Conservation (phyloP, 106 monocot genomes). For the Narthecium ossifragum region DNA sequence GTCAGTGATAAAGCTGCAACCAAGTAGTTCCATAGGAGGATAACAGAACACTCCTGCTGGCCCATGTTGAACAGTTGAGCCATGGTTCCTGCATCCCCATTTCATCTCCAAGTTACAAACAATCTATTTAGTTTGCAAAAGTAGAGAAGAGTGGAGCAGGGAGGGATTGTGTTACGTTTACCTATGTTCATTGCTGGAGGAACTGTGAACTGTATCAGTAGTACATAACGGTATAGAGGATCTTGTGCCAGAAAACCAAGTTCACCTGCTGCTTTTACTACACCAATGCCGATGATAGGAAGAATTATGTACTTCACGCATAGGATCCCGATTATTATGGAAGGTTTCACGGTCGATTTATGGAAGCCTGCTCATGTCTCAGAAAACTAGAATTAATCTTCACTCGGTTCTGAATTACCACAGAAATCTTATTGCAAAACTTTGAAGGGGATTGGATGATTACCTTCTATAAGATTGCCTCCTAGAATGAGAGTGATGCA, state of each 20-base stretch:
- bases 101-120: background rate
- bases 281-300: conserved; percentile 47
- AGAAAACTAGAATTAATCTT: background rate
- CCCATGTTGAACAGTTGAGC: conserved; percentile 58
- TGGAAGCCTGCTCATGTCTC: conserved; percentile 31
- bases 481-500: conserved; percentile 21
- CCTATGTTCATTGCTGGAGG: conserved; percentile 77
- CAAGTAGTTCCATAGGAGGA: conserved; percentile 70
- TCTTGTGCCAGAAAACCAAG: conserved; percentile 56
- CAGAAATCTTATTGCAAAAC: background rate
- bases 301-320: conserved; percentile 39
- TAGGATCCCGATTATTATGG: conserved; percentile 33
- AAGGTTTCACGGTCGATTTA: conserved; percentile 27
- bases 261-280: conserved; percentile 37
- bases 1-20: conserved; percentile 47
- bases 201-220: conserved; percentile 62
- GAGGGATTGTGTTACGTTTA: too few relatives aligned
- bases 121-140: too few relatives aligned
- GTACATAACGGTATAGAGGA: conserved; percentile 60
- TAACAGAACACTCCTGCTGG: conserved; percentile 71
- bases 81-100: conserved; percentile 54
- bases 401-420: too few relatives aligned
- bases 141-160: too few relatives aligned
- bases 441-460: background rate
- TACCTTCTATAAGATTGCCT: conserved; percentile 12